Evolutionary conservation across 2,329 filamentous ascomycete genomes (phyloP).

Genomic region (Calonectria leucothoes): DNA sequence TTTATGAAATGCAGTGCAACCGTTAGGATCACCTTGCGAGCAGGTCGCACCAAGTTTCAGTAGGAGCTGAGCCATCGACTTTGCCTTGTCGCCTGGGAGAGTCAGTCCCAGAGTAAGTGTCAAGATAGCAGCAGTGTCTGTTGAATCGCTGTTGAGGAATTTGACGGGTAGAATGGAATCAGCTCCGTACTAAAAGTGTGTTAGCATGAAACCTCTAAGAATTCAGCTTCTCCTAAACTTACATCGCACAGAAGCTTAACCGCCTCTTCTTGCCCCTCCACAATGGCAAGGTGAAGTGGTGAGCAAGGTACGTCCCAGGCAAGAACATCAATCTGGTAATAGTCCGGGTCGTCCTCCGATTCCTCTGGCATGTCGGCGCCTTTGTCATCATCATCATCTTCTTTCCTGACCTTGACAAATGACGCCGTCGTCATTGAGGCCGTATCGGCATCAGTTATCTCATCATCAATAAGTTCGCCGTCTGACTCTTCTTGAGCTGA

Average conservation of each 20-base stretch:
- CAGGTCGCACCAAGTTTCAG: constrained; percentile 78
- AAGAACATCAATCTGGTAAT: constrained; percentile 82
- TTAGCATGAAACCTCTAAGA: constrained; percentile 18
- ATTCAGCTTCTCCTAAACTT: constrained; percentile 28
- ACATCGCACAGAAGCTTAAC: constrained; percentile 76
- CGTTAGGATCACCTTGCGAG: constrained; percentile 76
- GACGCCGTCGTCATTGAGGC: constrained; percentile 74
- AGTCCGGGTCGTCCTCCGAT: constrained; percentile 75
- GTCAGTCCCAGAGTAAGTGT: constrained; percentile 75
- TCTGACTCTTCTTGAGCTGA: constrained; percentile 47
- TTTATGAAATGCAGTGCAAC: constrained; percentile 75
- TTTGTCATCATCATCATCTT: constrained; percentile 54
- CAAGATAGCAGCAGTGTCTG: constrained; percentile 71
- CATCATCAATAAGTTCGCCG: constrained; percentile 58
- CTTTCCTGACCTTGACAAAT: constrained; percentile 74
- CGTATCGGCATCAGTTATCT: constrained; percentile 63
- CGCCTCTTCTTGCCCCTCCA: constrained; percentile 75
- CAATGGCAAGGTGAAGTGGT: constrained; percentile 82
- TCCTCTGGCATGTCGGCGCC: constrained; percentile 62
- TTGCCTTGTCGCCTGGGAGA: constrained; percentile 72
- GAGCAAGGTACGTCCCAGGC: constrained; percentile 83
- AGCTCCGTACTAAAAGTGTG: constrained; percentile 73
- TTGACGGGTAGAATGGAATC: constrained; percentile 83
- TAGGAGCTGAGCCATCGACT: constrained; percentile 72
- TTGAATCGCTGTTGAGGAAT: constrained; percentile 61